These are phyloP conservation scores for Phytophthora sansomeana DNA, from an alignment of 352 stramenopile species.

Conservation along the genomic window DNA sequence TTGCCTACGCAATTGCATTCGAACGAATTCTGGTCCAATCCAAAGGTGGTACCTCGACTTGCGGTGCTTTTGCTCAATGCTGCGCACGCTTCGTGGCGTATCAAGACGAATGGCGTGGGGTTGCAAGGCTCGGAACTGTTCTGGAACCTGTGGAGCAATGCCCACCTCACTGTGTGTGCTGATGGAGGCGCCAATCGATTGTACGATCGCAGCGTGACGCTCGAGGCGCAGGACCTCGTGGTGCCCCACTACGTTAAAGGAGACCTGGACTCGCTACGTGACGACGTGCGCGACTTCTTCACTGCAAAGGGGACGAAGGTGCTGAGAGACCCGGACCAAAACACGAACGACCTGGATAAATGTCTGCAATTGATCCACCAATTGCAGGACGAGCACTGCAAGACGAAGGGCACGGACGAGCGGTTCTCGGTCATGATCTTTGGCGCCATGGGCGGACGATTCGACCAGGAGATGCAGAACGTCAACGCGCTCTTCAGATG, in stretches of 20 bases:
- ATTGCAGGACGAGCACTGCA: slow-evolving; percentile 46
- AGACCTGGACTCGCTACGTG: slow-evolving; percentile 94
- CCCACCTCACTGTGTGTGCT: slow-evolving; percentile 88
- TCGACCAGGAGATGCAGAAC: slow-evolving; percentile 98
- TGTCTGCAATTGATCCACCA: slow-evolving; percentile 72
- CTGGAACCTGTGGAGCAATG: slow-evolving; percentile 74
- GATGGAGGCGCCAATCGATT: slow-evolving; percentile 97
- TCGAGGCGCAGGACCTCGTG: slow-evolving; percentile 50
- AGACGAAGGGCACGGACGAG: slow-evolving; percentile 15
- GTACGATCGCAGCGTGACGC: slow-evolving; percentile 70
- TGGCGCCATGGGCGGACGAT: slow-evolving; percentile 95
- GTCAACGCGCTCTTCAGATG: slow-evolving; percentile 94
- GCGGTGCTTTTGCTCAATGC: slow-evolving; percentile 76
- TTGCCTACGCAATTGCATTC: slow-evolving; percentile 49
- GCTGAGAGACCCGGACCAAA: slow-evolving; percentile 85
- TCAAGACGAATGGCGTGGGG: slow-evolving; percentile 29
- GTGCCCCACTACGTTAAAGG: slow-evolving; percentile 94
- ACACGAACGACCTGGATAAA: slow-evolving; percentile 97
- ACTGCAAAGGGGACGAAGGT: slow-evolving; percentile 63
- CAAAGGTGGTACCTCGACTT: slow-evolving; percentile 46
- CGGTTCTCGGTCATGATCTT: slow-evolving; percentile 90
- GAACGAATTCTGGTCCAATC: slow-evolving; percentile 64
- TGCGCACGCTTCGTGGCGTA: slow-evolving; percentile 52
- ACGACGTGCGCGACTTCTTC: slow-evolving; percentile 91
- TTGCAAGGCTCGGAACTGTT: slow-evolving; percentile 56